A percentile compares a stretch with the other conserved stretches of the same genome.
These are phyloP conservation scores for Plantago major DNA, from an alignment of 257 asterid species.

Conservation along the genomic window DNA sequence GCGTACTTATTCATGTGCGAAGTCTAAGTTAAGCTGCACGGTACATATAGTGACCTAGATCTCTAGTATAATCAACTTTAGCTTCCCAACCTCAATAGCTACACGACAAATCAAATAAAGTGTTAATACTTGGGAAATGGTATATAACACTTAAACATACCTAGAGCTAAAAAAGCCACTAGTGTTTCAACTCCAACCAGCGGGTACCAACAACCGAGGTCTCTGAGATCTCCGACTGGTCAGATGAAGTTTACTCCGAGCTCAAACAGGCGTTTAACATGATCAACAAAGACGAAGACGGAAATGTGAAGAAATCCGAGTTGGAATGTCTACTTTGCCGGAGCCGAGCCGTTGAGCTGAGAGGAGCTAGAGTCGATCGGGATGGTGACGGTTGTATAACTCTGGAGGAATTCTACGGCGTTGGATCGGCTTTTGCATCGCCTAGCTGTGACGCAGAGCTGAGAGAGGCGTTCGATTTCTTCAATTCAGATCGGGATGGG, in stretches of 20 bases:
- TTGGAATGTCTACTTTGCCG: constrained; percentile 48
- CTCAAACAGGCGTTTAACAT: constrained; percentile 62
- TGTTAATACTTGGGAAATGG: too few species aligned
- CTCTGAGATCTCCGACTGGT: constrained; percentile 49
- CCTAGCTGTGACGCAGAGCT: constrained; percentile 49
- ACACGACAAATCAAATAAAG: too few species aligned
- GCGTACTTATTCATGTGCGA: too few species aligned
- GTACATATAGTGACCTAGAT: too few species aligned
- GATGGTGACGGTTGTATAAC: constrained; percentile 77
- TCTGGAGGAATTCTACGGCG: constrained; percentile 46
- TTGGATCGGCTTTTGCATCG: constrained; percentile 58
- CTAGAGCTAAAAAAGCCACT: constrained; percentile 27
- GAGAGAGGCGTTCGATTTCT: constrained; percentile 62
- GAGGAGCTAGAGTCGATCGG: constrained; percentile 49
- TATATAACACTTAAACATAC: too few species aligned
- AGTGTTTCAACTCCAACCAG: constrained; percentile 63
- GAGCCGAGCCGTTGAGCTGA: constrained; percentile 49
- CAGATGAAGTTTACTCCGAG: constrained; percentile 32
- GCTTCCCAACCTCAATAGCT: too few species aligned
- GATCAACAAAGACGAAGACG: constrained; percentile 72
- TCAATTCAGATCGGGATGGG: constrained; percentile 80
- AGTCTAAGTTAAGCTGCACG: too few species aligned
- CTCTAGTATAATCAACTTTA: too few species aligned
- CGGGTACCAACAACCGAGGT: constrained; percentile 57
- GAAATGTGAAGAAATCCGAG: constrained; percentile 51